Evolutionary conservation across 768 basidiomycete genomes (phyloP).

Genomic region (Boletus reticuloceps): DNA sequence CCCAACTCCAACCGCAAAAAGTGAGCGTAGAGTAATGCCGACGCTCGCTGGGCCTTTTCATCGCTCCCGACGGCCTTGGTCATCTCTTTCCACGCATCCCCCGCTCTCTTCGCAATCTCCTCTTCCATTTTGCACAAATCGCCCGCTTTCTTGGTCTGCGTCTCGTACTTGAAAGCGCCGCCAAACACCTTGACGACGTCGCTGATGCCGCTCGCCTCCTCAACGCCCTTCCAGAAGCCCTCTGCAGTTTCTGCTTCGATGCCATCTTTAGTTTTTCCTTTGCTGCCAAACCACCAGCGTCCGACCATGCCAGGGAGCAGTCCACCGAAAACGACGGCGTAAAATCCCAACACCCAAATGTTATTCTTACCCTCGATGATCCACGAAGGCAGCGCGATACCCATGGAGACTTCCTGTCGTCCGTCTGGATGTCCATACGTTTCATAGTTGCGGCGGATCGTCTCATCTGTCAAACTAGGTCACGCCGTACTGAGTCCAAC

Average conservation of each 20-base stretch:
- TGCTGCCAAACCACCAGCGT: constrained; percentile 96
- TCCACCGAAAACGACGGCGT: constrained; percentile 86
- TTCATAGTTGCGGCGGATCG: constrained; percentile 85
- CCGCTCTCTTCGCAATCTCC: constrained; percentile 46
- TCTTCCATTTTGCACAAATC: constrained; percentile 52
- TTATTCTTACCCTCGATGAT: constrained; percentile 90
- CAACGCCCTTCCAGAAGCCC: constrained; percentile 82
- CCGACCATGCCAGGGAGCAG: constrained; percentile 86
- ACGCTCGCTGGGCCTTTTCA: constrained; percentile 45
- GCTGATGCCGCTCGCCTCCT: constrained; percentile 71
- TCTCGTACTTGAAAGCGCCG: constrained; percentile 62
- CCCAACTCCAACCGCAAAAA: constrained; percentile 63
- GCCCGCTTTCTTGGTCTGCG: constrained; percentile 29
- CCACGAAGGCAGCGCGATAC: constrained; percentile 93
- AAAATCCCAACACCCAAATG: constrained; percentile 84
- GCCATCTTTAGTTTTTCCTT: constrained; percentile 89
- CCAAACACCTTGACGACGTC: constrained; percentile 73
- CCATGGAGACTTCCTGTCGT: constrained; percentile 90
- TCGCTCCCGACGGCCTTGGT: constrained; percentile 39
- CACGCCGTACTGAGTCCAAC: neutral
- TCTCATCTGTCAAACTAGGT: constrained; percentile 83
- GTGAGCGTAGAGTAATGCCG: constrained; percentile 82
- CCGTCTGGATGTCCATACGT: constrained; percentile 95
- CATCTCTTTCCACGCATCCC: constrained; percentile 54
- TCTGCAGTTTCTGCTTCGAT: constrained; percentile 79